Conservation (phyloP, 2,329 filamentous ascomycete genomes). For the Venturia oleaginea region DNA sequence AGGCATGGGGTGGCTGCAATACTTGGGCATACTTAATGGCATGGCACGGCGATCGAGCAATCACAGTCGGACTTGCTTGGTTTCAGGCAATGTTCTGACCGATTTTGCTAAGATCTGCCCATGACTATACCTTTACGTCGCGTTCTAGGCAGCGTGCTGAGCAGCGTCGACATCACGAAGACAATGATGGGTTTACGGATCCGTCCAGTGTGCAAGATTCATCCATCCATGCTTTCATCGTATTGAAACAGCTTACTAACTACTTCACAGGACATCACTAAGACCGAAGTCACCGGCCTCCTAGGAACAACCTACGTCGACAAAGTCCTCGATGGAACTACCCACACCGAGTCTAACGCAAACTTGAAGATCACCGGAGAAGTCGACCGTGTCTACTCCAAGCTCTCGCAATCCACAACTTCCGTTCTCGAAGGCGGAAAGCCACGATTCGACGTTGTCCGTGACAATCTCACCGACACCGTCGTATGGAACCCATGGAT, state of each 20-base stretch:
- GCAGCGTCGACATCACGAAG: neutral
- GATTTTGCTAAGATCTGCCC: neutral
- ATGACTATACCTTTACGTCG: too few relatives aligned
- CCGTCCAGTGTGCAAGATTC: neutral
- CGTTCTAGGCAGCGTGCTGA: too few relatives aligned
- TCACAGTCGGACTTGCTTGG: neutral
- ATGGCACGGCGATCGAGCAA: neutral
- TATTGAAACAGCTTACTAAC: neutral
- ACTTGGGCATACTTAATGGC: neutral
- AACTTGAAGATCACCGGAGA: slow-evolving; percentile 64
- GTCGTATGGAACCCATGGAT: slow-evolving; percentile 98
- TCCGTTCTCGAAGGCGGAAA: slow-evolving; percentile 55
- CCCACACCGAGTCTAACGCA: slow-evolving; percentile 55
- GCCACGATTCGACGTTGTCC: slow-evolving; percentile 61
- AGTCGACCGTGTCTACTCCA: slow-evolving; percentile 79
- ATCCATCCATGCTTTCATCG: neutral
- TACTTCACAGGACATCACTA: slow-evolving; percentile 61
- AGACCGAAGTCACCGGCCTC: slow-evolving; percentile 65
- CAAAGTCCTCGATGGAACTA: slow-evolving; percentile 62
- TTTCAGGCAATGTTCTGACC: neutral
- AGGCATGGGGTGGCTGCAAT: neutral
- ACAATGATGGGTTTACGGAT: neutral
- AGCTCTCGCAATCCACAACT: slow-evolving; percentile 52
- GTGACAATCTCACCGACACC: slow-evolving; percentile 78
- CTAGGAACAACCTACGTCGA: slow-evolving; percentile 69